These are phyloP conservation scores for Rhododendron simsii DNA, from an alignment of 148 eudicot genomes.

Conservation along the genomic window DNA sequence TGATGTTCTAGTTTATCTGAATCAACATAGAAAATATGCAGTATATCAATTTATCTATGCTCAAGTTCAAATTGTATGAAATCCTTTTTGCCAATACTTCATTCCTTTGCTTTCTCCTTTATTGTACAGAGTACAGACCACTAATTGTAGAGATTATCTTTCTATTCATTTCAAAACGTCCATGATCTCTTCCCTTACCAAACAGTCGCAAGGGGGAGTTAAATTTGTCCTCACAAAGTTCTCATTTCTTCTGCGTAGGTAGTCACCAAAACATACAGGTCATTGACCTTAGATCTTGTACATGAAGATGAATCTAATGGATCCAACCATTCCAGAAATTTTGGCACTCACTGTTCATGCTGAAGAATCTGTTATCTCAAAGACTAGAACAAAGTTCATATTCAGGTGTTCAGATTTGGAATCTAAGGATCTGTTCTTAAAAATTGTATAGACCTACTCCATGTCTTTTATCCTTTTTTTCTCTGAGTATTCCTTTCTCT, in stretches of 20 bases:
- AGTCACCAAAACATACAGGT: conserved; percentile 52
- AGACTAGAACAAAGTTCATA: conserved; percentile 63
- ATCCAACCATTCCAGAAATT: conserved; percentile 33
- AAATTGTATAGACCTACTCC: conserved; percentile 59
- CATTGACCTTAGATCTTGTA: conserved; percentile 58
- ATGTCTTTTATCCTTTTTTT: not conserved
- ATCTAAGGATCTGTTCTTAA: conserved; percentile 81
- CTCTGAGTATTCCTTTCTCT: conserved; percentile 8
- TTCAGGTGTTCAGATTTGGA: conserved; percentile 87
- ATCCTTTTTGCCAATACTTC: not conserved
- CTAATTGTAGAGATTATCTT: too few relatives aligned
- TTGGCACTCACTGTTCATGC: conserved; percentile 69
- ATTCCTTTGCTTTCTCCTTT: not conserved
- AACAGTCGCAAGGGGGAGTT: not conserved
- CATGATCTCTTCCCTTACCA: too few relatives aligned
- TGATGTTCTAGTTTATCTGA: not conserved
- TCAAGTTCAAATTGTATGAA: not conserved
- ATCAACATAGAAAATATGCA: not conserved
- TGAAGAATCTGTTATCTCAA: conserved; percentile 79
- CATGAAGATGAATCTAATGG: conserved; percentile 38
- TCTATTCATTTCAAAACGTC: too few relatives aligned
- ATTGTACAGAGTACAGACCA: not conserved
- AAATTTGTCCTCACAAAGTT: conserved; percentile 11
- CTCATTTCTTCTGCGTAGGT: conserved; percentile 43
- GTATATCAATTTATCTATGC: not conserved